Evolutionary conservation across 331 rosid genomes (phyloP), one percentile per base, ranked within the genome.

Genomic region (Pyrus hybrid): DNA sequence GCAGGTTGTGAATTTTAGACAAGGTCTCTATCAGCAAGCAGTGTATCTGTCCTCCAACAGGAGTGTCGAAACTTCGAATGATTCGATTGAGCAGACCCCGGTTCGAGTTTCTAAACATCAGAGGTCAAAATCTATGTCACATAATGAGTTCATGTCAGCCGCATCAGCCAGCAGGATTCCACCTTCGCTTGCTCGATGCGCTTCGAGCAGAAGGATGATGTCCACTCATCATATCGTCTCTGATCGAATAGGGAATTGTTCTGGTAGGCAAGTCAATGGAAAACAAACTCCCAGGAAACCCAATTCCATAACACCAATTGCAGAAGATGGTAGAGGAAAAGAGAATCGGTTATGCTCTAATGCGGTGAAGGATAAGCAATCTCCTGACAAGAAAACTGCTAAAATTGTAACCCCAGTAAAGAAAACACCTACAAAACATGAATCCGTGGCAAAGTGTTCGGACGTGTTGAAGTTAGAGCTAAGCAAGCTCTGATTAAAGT

Each of bases 1-100:
- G 69, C 92, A 88, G 80, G 86, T 88, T 63, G 98, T 91, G 81
- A 93, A 85, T 87, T 91, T 91, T 67, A 83, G 98, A 68, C 90
- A 88, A 90, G 96, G 91, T 28, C 71, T 93, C 13, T 91, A 90
- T 76, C 97, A 91, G 77, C 93, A 93, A 83, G 98, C 97, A 61
- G 88, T 91, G 17, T 87, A 83, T 80, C 84, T 80, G 70, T 88
- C 89, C 75, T 79, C 97, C 8, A 87, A 85, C 72, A 86, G 89
- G 79, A 87, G 83, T 82, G 85, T 80, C 11, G 97, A 89, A 63
- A 86, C 45, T 76, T 75, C 56, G 54, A 63, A 65, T 2, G 87
- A 88, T 35, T 47, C 87, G 25, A 71, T 51, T 28, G 96, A 85
- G 16, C 85, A 83, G 65, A 81, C 77, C 25, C 80, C 88, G 1